Percentiles rank a stretch among this genome's conserved stretches.
Conservation (phyloP, 495 filamentous ascomycete genomes). For the Aspergillus incahuasiensis region DNA sequence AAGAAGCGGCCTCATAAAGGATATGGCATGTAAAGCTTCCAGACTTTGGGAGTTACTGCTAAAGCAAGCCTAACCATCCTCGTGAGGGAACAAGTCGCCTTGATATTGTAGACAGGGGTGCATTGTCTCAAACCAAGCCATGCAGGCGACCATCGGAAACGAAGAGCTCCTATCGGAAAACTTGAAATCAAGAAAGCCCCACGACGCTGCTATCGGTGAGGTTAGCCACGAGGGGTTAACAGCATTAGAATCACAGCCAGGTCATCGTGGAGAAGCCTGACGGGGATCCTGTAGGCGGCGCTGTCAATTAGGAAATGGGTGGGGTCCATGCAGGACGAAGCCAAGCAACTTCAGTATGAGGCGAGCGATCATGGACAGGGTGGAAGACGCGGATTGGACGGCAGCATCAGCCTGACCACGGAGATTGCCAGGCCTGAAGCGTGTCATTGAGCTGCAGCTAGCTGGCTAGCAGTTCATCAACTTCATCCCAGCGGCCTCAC, state of each 20-base stretch:
- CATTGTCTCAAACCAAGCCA: constrained; percentile 15
- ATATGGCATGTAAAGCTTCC: background rate
- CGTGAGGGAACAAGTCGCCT: constrained; percentile 8
- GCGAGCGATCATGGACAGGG: constrained; percentile 16
- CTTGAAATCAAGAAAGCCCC: constrained; percentile 8
- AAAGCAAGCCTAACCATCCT: constrained; percentile 16
- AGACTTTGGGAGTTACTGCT: constrained; percentile 17
- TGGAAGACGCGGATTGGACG: constrained; percentile 18
- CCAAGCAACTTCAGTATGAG: constrained; percentile 18
- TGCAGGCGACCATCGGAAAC: constrained; percentile 14
- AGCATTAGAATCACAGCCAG: constrained; percentile 25
- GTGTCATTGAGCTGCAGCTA: constrained; percentile 11
- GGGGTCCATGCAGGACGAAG: constrained; percentile 18
- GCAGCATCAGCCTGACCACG: background rate
- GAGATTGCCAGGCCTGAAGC: constrained; percentile 9
- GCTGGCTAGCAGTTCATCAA: background rate
- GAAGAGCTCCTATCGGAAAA: constrained; percentile 12
- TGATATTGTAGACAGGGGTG: constrained; percentile 17
- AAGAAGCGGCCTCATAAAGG: background rate
- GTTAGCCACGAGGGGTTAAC: constrained; percentile 18
- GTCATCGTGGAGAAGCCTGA: constrained; percentile 36
- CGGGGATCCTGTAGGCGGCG: constrained; percentile 21
- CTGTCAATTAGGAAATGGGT: constrained; percentile 21
- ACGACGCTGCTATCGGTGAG: constrained; percentile 26
- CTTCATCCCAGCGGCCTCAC: too few relatives aligned